These are phyloP conservation scores for Ustilago trichophora DNA, from an alignment of 1,284 basidiomycete species.

Conservation along the genomic window DNA sequence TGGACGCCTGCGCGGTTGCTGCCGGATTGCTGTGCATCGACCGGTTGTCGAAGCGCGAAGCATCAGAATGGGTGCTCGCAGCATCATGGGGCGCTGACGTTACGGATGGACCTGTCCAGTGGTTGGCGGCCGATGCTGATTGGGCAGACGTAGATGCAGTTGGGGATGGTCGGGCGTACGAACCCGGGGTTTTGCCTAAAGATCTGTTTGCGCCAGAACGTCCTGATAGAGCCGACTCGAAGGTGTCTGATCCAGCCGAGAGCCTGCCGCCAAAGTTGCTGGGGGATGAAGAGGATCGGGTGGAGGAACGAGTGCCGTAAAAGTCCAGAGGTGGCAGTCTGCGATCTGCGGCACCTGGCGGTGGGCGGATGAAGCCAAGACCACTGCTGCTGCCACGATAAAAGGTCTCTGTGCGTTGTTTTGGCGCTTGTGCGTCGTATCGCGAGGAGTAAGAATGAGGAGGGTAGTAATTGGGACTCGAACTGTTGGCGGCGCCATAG, in stretches of 20 bases:
- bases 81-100: no score
- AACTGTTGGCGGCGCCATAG: constrained; percentile 3
- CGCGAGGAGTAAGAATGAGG: constrained; percentile 26
- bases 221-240: constrained; percentile 10
- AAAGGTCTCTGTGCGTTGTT: constrained; percentile 26
- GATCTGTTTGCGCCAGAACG: constrained; percentile 6
- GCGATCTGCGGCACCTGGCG: constrained; percentile 14
- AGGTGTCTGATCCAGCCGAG: constrained; percentile 16
- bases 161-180: constrained; percentile 10
- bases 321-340: constrained; percentile 33
- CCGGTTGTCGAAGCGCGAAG: constrained; percentile 4
- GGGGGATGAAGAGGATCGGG: constrained; percentile 20
- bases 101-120: background rate
- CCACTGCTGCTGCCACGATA: constrained; percentile 44
- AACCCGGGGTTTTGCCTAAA: background rate
- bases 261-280: constrained; percentile 32
- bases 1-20: background rate
- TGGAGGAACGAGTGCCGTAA: constrained; percentile 8
- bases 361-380: constrained; percentile 33
- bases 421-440: constrained; percentile 20
- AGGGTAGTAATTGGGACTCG: constrained; percentile 23
- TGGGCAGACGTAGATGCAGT: background rate
- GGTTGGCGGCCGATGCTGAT: background rate
- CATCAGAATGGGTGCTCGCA: background rate
- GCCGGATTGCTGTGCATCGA: background rate